Evolutionary conservation across 768 basidiomycete species (phyloP), one percentile per base, ranked within the genome.

Genomic region (Amylocystis lapponica): DNA sequence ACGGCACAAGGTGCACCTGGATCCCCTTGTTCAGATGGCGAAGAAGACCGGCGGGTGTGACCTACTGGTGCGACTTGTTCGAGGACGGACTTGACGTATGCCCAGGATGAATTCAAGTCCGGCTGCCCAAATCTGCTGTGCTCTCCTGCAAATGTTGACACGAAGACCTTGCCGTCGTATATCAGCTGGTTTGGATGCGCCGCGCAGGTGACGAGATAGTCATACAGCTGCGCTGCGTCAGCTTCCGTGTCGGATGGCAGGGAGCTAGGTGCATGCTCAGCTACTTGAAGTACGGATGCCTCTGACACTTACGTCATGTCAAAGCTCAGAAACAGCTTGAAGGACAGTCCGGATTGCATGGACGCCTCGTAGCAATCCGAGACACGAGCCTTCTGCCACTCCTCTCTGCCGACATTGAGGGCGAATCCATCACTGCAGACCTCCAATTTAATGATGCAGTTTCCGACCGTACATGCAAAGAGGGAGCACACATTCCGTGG

Each of bases 311-410:
- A 64, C 63, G 55, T 54, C 66, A 69, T 66, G 47, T 69, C 68
- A 45, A 69, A 62, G 39, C 56, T 62, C 14, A 69, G 27, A 46
- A 67, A 67, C 23, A 69, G 37, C 51, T 60, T 60, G 61, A 67
- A 66, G 10, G 31, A 41, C 27, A 44, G 46, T 3, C 46, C 45
- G 20, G 71, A 70, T 37, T 72, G 65, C 14, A 56, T 55, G 3
- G 83, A 82, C 25, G 81, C 78, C 33, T 69, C 56, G 55, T 78
- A 86, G 31, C 51, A 53, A 16, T 50, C 52, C 1, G 29, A 16
- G 2, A 57, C 53, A 3, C 57, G 50, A 5, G 39, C 43, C 17
- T 27, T 41, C 32, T 60, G 60, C 60, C 59, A 61, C 5, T 50
- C 41, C 27, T 61, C 60, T 1, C 27, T 22, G 2, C 60, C 60